phyloP scores from a whole-genome alignment of 441 rosid genomes.

The Theobroma grandiflorum region DNA sequence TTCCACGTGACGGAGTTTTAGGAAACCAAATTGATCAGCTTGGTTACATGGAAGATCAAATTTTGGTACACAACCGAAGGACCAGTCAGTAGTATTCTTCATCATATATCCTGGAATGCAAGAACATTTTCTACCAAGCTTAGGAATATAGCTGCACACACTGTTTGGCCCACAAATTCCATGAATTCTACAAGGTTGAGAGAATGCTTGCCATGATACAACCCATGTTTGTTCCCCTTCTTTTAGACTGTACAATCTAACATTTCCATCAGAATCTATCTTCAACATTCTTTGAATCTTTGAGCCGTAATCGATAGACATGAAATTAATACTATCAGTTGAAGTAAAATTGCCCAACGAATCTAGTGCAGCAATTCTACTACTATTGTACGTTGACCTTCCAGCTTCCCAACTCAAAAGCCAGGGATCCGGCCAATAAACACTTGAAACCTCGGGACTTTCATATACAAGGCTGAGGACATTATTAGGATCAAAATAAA shows the following conservation, averaged over 20 bases:
- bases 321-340: slow-evolving; percentile 9
- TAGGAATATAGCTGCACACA: slow-evolving; percentile 24
- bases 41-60: not conserved
- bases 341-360: slow-evolving; percentile 6
- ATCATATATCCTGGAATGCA: slow-evolving; percentile 32
- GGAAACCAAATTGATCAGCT: slow-evolving; percentile 3
- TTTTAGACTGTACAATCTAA: slow-evolving; percentile 32
- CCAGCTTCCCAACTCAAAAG: slow-evolving; percentile 10
- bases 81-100: slow-evolving; percentile 27
- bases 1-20: slow-evolving; percentile 17
- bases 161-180: slow-evolving; percentile 37
- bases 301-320: slow-evolving; percentile 22
- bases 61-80: slow-evolving; percentile 32
- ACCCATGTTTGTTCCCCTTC: slow-evolving; percentile 9
- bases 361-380: not conserved
- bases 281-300: slow-evolving; percentile 24
- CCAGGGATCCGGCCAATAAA: slow-evolving; percentile 24
- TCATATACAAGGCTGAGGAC: slow-evolving; percentile 20
- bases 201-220: slow-evolving; percentile 31
- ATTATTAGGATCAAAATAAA: slow-evolving; percentile 17
- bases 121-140: slow-evolving; percentile 27
- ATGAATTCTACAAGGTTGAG: slow-evolving; percentile 26
- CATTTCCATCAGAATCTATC: slow-evolving; percentile 37
- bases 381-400: slow-evolving; percentile 22
- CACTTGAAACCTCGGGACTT: slow-evolving; percentile 6